phyloP scores from a whole-genome alignment of 805 yeast species.

The Kodamaea nitidulidarum region DNA sequence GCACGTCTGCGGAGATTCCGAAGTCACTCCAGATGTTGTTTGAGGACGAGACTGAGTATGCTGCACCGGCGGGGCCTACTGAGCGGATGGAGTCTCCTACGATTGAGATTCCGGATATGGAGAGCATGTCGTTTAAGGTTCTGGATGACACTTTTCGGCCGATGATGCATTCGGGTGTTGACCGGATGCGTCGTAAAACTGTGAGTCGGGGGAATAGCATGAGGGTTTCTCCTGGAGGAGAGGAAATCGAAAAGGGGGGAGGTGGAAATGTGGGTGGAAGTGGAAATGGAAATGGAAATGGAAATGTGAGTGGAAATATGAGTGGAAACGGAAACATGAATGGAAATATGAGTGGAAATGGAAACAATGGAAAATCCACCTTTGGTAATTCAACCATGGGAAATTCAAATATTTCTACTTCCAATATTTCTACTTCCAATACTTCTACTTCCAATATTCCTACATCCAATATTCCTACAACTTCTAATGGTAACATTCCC shows the following conservation, averaged over 20 bases:
- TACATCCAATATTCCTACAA: no score
- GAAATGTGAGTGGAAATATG: no score
- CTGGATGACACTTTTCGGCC: constrained; percentile 39
- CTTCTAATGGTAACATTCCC: no score
- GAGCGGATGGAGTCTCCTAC: constrained; percentile 53
- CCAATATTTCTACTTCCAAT: neutral
- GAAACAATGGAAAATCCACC: neutral
- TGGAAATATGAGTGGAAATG: neutral
- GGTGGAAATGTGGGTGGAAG: neutral
- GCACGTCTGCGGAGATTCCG: constrained; percentile 50
- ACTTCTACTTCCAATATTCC: neutral
- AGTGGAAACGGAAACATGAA: neutral
- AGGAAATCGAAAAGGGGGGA: neutral
- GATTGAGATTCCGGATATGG: constrained; percentile 69
- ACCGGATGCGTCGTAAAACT: constrained; percentile 26
- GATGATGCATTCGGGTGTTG: constrained; percentile 41
- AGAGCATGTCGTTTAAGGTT: constrained; percentile 27
- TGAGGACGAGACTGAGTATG: constrained; percentile 39
- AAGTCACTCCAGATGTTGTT: constrained; percentile 68
- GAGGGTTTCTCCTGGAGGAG: no score
- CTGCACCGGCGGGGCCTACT: constrained; percentile 4
- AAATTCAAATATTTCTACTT: neutral
- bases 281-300: neutral
- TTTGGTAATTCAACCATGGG: neutral
- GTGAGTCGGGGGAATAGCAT: no score